A percentile compares a stretch with the other conserved stretches of the same genome.
phyloP scores from a whole-genome alignment of 1,139 yeast species.

The Trichomonascaceae sp. region DNA sequence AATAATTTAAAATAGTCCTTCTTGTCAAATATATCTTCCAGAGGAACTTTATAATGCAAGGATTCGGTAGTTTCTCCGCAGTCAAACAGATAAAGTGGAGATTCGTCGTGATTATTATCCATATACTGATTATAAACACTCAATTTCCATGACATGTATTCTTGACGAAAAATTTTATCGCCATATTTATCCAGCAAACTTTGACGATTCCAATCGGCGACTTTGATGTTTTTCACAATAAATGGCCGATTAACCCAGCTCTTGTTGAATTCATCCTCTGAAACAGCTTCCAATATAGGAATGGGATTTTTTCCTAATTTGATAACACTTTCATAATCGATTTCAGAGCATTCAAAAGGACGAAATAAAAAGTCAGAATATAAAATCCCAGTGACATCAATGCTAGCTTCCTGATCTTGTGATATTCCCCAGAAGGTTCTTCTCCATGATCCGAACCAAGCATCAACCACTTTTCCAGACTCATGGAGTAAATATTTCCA shows the following conservation, averaged over 20 bases:
- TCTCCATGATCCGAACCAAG: constrained; percentile 81
- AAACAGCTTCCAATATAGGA: constrained; percentile 5
- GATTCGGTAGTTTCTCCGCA: constrained; percentile 38
- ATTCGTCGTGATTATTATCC: constrained; percentile 61
- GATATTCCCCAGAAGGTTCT: constrained; percentile 45
- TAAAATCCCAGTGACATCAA: constrained; percentile 13
- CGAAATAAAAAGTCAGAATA: constrained; percentile 64
- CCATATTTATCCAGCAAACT: constrained; percentile 50
- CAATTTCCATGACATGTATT: constrained; percentile 76
- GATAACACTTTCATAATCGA: constrained; percentile 41
- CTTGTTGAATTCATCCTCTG: constrained; percentile 41
- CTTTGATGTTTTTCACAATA: constrained; percentile 37
- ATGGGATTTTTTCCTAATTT: constrained; percentile 13
- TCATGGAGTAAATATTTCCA: constrained; percentile 56
- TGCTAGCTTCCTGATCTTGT: constrained; percentile 34
- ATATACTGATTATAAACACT: constrained; percentile 57
- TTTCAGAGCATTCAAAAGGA: constrained; percentile 73
- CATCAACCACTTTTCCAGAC: constrained; percentile 13
- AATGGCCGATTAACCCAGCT: constrained; percentile 57
- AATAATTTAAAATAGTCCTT: constrained; percentile 32
- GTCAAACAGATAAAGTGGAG: constrained; percentile 80
- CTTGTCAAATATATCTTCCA: constrained; percentile 35
- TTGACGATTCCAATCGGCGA: constrained; percentile 57
- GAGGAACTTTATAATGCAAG: constrained; percentile 52
- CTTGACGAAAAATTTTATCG: constrained; percentile 65